Evolutionary conservation across 2,329 filamentous ascomycete genomes (phyloP), one percentile per base, ranked within the genome.

Genomic region (Sporothrix inflata): DNA sequence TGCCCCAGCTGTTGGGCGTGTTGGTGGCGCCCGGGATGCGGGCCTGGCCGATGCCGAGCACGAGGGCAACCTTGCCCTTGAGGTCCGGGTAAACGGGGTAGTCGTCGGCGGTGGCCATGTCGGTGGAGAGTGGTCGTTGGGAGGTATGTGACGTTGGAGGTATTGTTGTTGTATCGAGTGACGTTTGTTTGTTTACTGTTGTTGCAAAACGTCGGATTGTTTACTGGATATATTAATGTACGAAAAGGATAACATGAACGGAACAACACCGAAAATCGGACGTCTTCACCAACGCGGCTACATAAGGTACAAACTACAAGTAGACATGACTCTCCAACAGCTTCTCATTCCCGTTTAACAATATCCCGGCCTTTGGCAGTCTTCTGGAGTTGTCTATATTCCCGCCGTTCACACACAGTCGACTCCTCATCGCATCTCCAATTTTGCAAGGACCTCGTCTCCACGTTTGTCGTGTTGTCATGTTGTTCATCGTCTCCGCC

Each of bases 41-140:
- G 60, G 77, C 78, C 74, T 80, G 79, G n/a, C 81, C 81, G 40
- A 82, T 78, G 55, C 80, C 81, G 3, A 79, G 81, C 27, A 82
- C 75, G 57, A 82, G 77, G 47, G 78, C 79, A 42, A 82, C 77
- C 75, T 81, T 79, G 60, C 78, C 77, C 34, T 75, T 79, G 60
- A 82, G 77, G 73, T 82, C 79, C 61, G 79, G 79, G 66, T 72
- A 74, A 47, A 67, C 57, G 19, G 72, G 67, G 67, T 70, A 66
- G 70, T 66, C 55, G 40, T 34, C 45, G 11, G 38, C 38, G 34
- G 65, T 38, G 47, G 69, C 57, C 55, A 71, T 61, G 16, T n/a
- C 14, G 42, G 30, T 30, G 45, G 11, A 8, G 4, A 8, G 63
- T 40, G 38, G 27, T 47, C 19, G 60, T 16, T 14, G 9, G 9